Evolutionary conservation across 73 alveolate genomes (phyloP), one percentile per base, ranked within the genome.

Genomic region (Paramecium sexaurelia): DNA sequence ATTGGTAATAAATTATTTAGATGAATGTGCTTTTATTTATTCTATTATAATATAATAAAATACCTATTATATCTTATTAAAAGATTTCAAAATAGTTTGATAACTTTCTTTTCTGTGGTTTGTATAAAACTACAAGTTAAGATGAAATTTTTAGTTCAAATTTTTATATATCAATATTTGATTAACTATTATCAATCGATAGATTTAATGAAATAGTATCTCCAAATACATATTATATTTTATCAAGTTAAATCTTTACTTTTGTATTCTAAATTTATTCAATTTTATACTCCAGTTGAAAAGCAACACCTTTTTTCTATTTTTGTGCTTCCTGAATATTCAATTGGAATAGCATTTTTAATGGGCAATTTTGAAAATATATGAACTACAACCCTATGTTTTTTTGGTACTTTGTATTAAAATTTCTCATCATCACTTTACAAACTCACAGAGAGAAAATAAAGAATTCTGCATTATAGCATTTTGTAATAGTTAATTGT

Each of bases 381-480:
- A 71, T 71, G 86, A 19, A 71, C 86, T 20, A 71, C 86, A n/a
- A 71, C 56, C 4, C 86, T 11, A 71, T 71, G 51, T 32, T 40
- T 71, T 33, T 71, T 71, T 71, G 57, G 55, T 20, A 40, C 55
- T 37, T 71, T 71, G 13, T 35, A 35, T 33, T 11, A 22, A 33
- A 1, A n/a, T 71, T 33, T 15, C 6, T 17, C 56, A 22, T 71
- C 43, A 13, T 13, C 32, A 33, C 35, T 40, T 37, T 32, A 35
- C 4, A 71, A 10, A 19, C 19, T 33, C 2, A 71, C 66, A 0
- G 86, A 35, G 11, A 71, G 33, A 36, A 71, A 71, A 78, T 78
- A 78, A 22, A 78, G 55, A 43, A 78, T 11, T 33, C 90, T 37
- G 20, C 90, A 78, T 78, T 78, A 11, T 4, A 78, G 75, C 32